Conservation (phyloP, 495 filamentous ascomycete species). For the Penicillium egyptiacum region DNA sequence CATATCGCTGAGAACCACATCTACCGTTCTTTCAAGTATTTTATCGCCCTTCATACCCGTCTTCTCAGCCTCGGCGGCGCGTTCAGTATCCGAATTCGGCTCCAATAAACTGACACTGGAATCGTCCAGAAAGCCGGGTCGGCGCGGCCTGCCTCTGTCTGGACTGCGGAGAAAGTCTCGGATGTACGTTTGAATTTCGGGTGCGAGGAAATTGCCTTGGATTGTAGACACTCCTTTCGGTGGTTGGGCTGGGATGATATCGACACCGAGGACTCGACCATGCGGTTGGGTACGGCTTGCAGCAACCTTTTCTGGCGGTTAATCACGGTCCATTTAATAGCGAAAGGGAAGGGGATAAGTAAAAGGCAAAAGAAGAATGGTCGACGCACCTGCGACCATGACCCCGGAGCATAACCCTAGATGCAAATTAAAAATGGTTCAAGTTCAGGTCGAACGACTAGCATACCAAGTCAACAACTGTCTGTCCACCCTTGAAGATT, state of each 20-base stretch:
- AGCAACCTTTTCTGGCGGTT: slow-evolving; percentile 61
- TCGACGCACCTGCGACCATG: slow-evolving; percentile 78
- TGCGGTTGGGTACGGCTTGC: slow-evolving; percentile 68
- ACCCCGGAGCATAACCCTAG: slow-evolving; percentile 90
- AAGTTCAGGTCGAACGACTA: background rate
- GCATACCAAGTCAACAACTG: slow-evolving; percentile 81
- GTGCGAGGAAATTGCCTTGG: slow-evolving; percentile 85
- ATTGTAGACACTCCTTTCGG: slow-evolving; percentile 87
- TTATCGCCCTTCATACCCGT: slow-evolving; percentile 1
- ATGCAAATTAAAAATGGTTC: slow-evolving; percentile 9
- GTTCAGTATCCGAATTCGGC: slow-evolving; percentile 4
- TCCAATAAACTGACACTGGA: slow-evolving; percentile 15
- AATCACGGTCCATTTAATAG: slow-evolving; percentile 6
- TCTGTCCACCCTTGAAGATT: slow-evolving; percentile 75
- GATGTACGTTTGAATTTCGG: slow-evolving; percentile 68
- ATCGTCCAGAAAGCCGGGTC: slow-evolving; percentile 12
- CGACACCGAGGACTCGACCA: slow-evolving; percentile 84
- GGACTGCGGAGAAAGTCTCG: slow-evolving; percentile 70
- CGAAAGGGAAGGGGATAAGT: background rate
- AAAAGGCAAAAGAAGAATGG: background rate
- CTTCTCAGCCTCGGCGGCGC: slow-evolving; percentile 12
- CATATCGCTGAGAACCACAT: slow-evolving; percentile 98
- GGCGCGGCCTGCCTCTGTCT: slow-evolving; percentile 54
- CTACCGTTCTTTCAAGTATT: slow-evolving; percentile 59
- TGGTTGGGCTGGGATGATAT: slow-evolving; percentile 88